Percentiles rank a stretch among this genome's conserved stretches.
phyloP scores from a whole-genome alignment of 176 grass and related monocot species.

The Phoenix roebelenii region DNA sequence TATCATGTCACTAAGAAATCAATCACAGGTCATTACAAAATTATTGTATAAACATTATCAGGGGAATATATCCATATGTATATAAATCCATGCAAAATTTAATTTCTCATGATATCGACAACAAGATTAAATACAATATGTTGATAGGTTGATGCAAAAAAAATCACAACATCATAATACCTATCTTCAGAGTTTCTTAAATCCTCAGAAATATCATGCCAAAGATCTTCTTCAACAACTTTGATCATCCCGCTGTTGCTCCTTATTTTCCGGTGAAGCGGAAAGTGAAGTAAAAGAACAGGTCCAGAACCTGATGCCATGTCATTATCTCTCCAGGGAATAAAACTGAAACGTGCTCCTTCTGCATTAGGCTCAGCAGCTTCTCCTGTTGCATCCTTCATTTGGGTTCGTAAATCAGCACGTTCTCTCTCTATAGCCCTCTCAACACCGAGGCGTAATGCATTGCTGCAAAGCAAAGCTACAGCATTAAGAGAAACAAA shows the following conservation, averaged over 20 bases:
- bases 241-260: not conserved
- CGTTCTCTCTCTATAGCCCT: slow-evolving; percentile 66
- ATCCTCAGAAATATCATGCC: slow-evolving; percentile 6
- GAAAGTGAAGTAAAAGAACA: slow-evolving; percentile 74
- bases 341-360: slow-evolving; percentile 8
- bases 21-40: no score
- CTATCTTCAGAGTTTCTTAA: slow-evolving; percentile 27
- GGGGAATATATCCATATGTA: no score
- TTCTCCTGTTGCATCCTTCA: slow-evolving; percentile 5
- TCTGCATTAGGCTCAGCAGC: slow-evolving; percentile 7
- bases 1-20: no score
- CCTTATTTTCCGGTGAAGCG: slow-evolving; percentile 29
- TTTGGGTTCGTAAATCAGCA: slow-evolving; percentile 41
- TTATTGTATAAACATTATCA: no score
- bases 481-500: slow-evolving; percentile 66
- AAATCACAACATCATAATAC: slow-evolving; percentile 16
- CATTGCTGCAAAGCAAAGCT: slow-evolving; percentile 48
- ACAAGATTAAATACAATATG: no score
- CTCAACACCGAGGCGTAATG: slow-evolving; percentile 42
- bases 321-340: slow-evolving; percentile 37
- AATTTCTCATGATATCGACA: no score
- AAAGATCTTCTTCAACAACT: slow-evolving; percentile 9
- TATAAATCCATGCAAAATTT: no score
- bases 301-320: slow-evolving; percentile 51
- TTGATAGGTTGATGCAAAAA: no score